Percentiles rank a stretch among this genome's conserved stretches.
Conservation (phyloP, 1,284 basidiomycete species). For the Pseudozyma pruni region DNA sequence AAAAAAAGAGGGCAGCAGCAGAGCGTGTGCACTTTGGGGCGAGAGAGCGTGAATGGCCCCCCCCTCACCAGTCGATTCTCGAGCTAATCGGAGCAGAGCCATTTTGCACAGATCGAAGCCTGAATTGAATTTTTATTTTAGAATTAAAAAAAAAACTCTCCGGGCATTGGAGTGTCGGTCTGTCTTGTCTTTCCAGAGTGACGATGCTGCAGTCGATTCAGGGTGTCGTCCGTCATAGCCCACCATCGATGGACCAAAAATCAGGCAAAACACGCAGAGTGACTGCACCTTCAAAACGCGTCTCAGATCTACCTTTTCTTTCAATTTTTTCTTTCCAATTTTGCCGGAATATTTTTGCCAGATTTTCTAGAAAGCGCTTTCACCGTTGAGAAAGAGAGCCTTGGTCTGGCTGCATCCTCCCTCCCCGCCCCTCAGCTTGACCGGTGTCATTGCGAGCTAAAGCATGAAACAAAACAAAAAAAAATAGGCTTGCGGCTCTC, state of each 20-base stretch:
- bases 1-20: no score
- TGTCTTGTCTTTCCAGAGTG: no score
- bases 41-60: not conserved
- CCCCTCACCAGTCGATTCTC: not conserved
- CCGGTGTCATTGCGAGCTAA: no score
- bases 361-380: no score
- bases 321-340: not conserved
- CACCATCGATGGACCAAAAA: not conserved
- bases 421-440: no score
- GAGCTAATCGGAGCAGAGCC: slow-evolving; percentile 1
- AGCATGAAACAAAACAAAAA: no score
- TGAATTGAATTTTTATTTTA: not conserved
- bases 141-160: not conserved
- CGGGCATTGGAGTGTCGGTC: no score
- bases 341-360: not conserved
- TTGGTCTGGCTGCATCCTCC: no score
- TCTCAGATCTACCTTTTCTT: not conserved
- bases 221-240: not conserved
- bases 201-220: not conserved
- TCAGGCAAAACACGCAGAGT: slow-evolving; percentile 9
- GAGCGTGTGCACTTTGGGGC: no score
- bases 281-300: slow-evolving; percentile 2
- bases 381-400: no score
- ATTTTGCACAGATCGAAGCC: slow-evolving; percentile 4
- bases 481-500: no score